phyloP scores from a whole-genome alignment of 208 protist species.

The Tritrichomonas foetus region DNA sequence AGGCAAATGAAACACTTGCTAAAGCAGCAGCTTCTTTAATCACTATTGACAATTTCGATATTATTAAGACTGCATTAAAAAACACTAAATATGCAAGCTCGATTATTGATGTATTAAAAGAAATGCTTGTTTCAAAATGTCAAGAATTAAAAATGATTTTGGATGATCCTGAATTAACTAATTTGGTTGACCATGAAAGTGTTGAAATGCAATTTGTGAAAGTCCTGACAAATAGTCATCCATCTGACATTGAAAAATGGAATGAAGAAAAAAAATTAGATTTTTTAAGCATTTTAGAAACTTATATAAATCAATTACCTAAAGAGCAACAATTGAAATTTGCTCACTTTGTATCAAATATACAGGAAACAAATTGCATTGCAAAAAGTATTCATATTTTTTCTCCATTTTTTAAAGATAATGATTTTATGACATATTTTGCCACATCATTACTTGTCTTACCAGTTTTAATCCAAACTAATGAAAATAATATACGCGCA shows the following conservation, averaged over 20 bases:
- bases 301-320: too few relatives aligned
- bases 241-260: background rate
- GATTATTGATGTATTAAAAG: background rate
- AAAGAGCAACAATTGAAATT: too few relatives aligned
- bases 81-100: background rate
- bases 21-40: background rate
- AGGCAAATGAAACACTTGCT: background rate
- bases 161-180: background rate
- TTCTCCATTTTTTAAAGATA: too few relatives aligned
- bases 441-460: background rate
- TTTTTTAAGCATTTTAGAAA: background rate
- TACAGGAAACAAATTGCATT: too few relatives aligned
- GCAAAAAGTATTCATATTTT: too few relatives aligned
- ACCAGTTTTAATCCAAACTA: background rate
- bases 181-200: background rate
- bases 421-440: too few relatives aligned
- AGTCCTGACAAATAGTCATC: background rate
- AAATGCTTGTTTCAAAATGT: background rate
- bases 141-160: background rate
- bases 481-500: background rate
- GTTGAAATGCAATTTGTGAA: background rate
- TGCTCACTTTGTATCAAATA: too few relatives aligned
- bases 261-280: background rate
- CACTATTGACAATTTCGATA: background rate
- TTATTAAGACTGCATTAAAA: background rate